Percentiles rank a stretch among this genome's conserved stretches.
Conservation (phyloP, 441 rosid genomes). For the Eruca vesicaria region DNA sequence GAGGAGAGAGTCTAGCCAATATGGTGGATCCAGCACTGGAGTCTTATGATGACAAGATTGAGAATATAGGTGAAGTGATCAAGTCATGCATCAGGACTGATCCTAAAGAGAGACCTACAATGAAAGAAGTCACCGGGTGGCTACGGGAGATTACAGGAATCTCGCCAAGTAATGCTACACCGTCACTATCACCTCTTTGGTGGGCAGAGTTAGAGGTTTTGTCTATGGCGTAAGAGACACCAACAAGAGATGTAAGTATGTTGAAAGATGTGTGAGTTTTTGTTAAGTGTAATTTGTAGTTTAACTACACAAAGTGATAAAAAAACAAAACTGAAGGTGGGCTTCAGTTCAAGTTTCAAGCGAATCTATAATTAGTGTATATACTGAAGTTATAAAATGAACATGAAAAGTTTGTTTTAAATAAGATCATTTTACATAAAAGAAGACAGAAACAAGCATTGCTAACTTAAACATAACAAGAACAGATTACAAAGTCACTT, state of each 20-base stretch:
- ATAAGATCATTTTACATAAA: neutral
- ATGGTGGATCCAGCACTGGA: slow-evolving; percentile 57
- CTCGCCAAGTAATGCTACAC: slow-evolving; percentile 41
- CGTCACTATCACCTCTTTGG: slow-evolving; percentile 65
- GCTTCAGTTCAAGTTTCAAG: neutral
- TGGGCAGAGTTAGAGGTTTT: slow-evolving; percentile 69
- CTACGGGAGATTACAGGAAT: slow-evolving; percentile 49
- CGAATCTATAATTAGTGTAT: neutral
- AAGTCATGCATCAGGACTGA: slow-evolving; percentile 46
- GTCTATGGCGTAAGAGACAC: slow-evolving; percentile 31
- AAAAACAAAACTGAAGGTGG: neutral
- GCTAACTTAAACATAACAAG: neutral
- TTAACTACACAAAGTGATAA: neutral
- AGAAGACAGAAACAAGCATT: neutral
- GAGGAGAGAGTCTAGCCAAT: slow-evolving; percentile 36
- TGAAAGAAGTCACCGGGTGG: slow-evolving; percentile 45
- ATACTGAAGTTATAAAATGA: neutral
- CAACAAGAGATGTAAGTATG: neutral
- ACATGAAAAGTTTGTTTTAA: neutral
- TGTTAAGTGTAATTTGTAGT: slow-evolving; percentile 3
- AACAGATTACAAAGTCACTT: neutral
- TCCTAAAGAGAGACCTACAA: slow-evolving; percentile 46
- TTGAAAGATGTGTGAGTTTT: slow-evolving; percentile 13
- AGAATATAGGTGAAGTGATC: slow-evolving; percentile 43
- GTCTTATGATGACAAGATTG: slow-evolving; percentile 45